Evolutionary conservation across 2,329 filamentous ascomycete genomes (phyloP), one percentile per base, ranked within the genome.

Genomic region (Pseudocercospora musae): DNA sequence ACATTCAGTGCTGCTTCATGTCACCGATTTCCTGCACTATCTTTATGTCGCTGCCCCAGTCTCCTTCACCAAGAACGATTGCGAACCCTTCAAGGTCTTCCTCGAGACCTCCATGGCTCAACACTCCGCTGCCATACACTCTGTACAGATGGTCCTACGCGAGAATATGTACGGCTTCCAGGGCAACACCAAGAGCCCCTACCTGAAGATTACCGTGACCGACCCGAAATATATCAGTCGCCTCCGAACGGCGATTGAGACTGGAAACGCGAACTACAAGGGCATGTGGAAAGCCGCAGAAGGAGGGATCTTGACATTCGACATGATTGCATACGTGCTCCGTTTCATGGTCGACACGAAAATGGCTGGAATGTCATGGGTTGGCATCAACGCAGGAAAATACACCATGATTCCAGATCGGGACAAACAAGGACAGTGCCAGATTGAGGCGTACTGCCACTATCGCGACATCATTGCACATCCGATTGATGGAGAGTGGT

Each of bases 321-420:
- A 99, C 80, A 97, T 89, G 69, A 93, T 99, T 61, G 91, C 96
- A 81, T 99, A 97, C 73, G 87, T 98, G 25, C 78, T 98, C 68
- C 86, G 95, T 57, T 98, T 99, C 78, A 99, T 99, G 95, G 94
- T 99, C 55, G 95, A 99, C 76, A 96, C 90, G 69, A 89, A 93
- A 85, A 89, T 99, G 49, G 85, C 90, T 60, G 95, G 95, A 66
- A 99, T 99, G 95, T 94, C 92, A 1, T 99, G 95, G 95, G 92
- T 98, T 0, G 92, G 96, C 76, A 91, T 89, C 18, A 89, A 91
- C 21, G 84, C 89, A 2, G 83, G 82, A 29, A 87, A 88, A 65
- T 97, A 94, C 78, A 82, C 83, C 59, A 80, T 96, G 57, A 81
- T 96, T 18, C 79, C 86, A 1, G 78, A 85, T 11, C 77, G 84